Evolutionary conservation across 108 stramenopile genomes (phyloP).

Genomic region (Craspedostauros australis): DNA sequence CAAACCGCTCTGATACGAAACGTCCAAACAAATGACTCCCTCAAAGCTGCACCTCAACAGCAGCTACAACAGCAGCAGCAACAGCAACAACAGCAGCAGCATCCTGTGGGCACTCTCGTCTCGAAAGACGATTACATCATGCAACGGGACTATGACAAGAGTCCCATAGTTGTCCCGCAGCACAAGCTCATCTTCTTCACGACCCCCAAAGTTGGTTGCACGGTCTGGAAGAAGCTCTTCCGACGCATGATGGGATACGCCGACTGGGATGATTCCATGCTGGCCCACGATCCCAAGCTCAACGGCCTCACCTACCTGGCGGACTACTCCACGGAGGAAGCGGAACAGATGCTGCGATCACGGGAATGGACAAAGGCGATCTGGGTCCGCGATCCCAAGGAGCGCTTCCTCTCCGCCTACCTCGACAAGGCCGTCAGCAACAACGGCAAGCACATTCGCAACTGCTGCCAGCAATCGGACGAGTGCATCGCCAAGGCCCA

Average conservation of each 20-base stretch:
- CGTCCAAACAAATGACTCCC: too few species aligned
- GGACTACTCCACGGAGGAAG: conserved; percentile 19
- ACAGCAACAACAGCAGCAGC: too few species aligned
- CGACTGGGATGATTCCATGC: conserved; percentile 13
- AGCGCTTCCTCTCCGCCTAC: conserved; percentile 47
- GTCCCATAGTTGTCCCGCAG: conserved; percentile 41
- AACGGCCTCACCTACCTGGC: conserved; percentile 43
- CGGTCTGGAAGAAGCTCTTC: conserved; percentile 44
- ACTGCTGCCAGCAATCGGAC: background rate
- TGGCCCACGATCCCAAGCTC: conserved; percentile 20
- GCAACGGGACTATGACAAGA: too few species aligned
- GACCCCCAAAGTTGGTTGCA: conserved; percentile 37
- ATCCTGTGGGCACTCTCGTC: too few species aligned
- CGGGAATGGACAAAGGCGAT: conserved; percentile 45
- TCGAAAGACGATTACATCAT: too few species aligned
- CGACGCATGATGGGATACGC: conserved; percentile 44
- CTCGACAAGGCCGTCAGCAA: conserved; percentile 28
- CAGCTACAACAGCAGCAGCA: too few species aligned
- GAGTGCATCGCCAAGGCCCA: background rate
- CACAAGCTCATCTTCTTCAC: conserved; percentile 55
- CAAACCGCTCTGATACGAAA: too few species aligned
- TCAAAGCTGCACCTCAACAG: too few species aligned
- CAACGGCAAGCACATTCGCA: background rate
- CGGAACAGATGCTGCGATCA: conserved; percentile 23
- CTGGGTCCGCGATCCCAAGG: conserved; percentile 57